Conservation (phyloP, 768 basidiomycete genomes). For the Termitomyces sp. region DNA sequence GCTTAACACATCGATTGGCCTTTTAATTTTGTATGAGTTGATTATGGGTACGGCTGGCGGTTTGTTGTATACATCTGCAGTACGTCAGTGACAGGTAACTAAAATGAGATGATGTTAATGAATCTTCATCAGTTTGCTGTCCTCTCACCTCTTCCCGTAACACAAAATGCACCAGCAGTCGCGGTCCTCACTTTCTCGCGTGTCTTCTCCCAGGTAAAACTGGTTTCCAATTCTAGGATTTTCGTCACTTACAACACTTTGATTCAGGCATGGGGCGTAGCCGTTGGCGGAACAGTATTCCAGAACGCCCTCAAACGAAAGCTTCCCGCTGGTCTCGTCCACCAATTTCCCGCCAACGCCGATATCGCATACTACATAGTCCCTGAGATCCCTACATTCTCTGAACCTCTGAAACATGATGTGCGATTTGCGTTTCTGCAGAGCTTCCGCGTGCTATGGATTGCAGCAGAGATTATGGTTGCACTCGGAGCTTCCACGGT, state of each 20-base stretch:
- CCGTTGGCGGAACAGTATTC: slow-evolving; percentile 46
- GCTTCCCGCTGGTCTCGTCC: slow-evolving; percentile 37
- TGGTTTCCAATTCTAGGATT: not conserved
- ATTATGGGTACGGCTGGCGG: slow-evolving; percentile 12
- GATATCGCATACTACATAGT: slow-evolving; percentile 45
- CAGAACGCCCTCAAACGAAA: slow-evolving; percentile 43
- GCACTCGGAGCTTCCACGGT: slow-evolving; percentile 3
- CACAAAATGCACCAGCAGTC: slow-evolving; percentile 39
- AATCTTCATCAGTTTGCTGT: slow-evolving; percentile 32
- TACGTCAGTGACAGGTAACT: not conserved
- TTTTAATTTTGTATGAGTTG: slow-evolving; percentile 5
- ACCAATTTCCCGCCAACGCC: slow-evolving; percentile 30
- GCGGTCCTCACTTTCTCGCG: slow-evolving; percentile 38
- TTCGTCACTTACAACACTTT: not conserved
- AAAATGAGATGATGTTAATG: not conserved
- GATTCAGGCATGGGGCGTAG: slow-evolving; percentile 45
- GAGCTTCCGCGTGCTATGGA: slow-evolving; percentile 13
- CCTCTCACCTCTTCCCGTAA: slow-evolving; percentile 39
- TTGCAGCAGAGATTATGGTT: slow-evolving; percentile 7
- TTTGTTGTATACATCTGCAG: slow-evolving; percentile 5
- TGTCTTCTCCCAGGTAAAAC: slow-evolving; percentile 29
- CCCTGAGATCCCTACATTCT: slow-evolving; percentile 33
- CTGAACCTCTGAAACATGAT: slow-evolving; percentile 21
- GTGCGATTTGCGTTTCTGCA: slow-evolving; percentile 12
- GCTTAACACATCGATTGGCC: slow-evolving; percentile 19